Conservation (phyloP, 306 rosid species). For the Canavalia ensiformis region DNA sequence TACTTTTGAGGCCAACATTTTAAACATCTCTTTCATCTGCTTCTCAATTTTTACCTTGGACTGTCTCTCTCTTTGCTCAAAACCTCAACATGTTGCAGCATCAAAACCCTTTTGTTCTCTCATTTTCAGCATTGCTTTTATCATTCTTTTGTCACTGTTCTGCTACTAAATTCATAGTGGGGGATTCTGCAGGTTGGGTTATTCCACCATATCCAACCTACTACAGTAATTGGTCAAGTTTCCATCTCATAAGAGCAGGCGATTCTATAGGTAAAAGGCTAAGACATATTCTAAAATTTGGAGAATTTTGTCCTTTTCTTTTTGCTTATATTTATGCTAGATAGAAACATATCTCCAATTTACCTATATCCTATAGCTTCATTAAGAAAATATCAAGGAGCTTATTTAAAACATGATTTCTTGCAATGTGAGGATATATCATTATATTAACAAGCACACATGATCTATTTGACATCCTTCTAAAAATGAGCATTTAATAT, state of each 20-base stretch:
- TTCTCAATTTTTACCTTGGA: not conserved
- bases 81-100: constrained; percentile 47
- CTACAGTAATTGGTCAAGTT: constrained; percentile 52
- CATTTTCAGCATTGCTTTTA: constrained; percentile 45
- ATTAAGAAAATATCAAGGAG: not conserved
- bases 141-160: constrained; percentile 45
- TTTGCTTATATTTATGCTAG: constrained; percentile 37
- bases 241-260: constrained; percentile 45
- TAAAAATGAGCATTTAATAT: not conserved
- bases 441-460: not conserved
- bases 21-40: not conserved
- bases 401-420: not conserved
- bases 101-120: constrained; percentile 38
- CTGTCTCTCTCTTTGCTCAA: constrained; percentile 9
- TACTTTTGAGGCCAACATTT: constrained; percentile 14
- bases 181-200: constrained; percentile 56
- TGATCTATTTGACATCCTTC: constrained; percentile 14
- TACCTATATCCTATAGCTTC: constrained; percentile 8
- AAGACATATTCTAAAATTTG: constrained; percentile 16
- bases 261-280: constrained; percentile 53
- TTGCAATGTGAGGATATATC: not conserved
- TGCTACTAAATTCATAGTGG: constrained; percentile 48
- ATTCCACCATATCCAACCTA: constrained; percentile 57
- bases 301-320: not conserved
- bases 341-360: constrained; percentile 4